Conservation (phyloP, 139 green algal species). For the Asterochloris erici region DNA sequence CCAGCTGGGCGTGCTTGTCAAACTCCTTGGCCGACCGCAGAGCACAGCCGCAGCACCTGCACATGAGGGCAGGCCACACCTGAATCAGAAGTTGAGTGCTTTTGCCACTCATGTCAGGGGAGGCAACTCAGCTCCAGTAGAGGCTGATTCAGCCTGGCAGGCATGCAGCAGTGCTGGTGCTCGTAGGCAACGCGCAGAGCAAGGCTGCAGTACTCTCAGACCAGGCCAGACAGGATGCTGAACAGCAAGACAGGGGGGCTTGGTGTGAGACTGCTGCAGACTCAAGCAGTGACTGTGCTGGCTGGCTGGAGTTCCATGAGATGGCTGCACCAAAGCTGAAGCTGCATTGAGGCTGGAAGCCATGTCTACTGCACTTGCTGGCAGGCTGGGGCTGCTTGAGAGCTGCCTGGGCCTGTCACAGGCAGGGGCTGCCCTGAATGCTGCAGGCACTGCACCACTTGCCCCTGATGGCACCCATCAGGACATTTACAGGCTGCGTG, state of each 20-base stretch:
- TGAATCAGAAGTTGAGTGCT: background rate
- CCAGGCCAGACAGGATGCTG: background rate
- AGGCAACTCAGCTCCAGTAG: background rate
- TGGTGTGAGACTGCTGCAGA: background rate
- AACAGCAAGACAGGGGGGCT: background rate
- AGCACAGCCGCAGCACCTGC: constrained; percentile 12
- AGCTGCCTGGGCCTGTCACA: no score
- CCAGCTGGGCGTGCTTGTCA: background rate
- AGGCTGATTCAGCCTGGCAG: background rate
- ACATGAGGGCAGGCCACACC: background rate
- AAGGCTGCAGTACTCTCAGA: background rate
- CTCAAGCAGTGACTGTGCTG: no score
- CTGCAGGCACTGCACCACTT: no score
- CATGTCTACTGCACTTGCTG: no score
- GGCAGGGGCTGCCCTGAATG: no score
- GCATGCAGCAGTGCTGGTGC: background rate
- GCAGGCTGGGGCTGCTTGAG: no score
- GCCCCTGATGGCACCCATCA: no score
- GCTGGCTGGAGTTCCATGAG: no score
- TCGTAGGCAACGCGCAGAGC: background rate
- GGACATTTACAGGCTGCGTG: no score
- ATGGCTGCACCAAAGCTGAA: no score
- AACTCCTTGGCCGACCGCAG: constrained; percentile 11
- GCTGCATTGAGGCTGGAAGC: no score
- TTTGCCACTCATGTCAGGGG: background rate